Conservation (phyloP, 2,329 filamentous ascomycete species). For the Diplodia seriata region DNA sequence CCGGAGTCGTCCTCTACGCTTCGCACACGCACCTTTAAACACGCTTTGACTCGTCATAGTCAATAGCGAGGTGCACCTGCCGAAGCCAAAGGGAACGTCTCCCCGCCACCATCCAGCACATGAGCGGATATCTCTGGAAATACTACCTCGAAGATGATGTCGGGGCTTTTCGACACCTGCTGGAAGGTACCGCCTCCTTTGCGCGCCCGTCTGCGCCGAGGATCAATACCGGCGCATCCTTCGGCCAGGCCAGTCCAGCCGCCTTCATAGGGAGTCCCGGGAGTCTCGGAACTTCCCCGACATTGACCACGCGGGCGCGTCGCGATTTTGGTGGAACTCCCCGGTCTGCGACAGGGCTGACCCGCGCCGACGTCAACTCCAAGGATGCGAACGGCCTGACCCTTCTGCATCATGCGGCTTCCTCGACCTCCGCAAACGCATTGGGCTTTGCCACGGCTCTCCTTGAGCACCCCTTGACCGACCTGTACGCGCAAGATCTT, state of each 20-base stretch:
- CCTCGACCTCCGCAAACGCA: constrained; percentile 73
- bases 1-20: constrained; percentile 56
- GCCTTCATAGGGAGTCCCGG: constrained; percentile 50
- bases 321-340: constrained; percentile 45
- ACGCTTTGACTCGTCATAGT: constrained; percentile 85
- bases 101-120: constrained; percentile 59
- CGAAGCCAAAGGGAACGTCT: constrained; percentile 59
- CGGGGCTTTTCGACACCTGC: constrained; percentile 87
- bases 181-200: constrained; percentile 73
- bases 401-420: constrained; percentile 81
- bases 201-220: constrained; percentile 63
- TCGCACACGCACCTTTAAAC: constrained; percentile 76
- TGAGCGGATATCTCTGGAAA: constrained; percentile 98
- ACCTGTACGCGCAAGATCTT: constrained; percentile 83
- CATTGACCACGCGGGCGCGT: constrained; percentile 45
- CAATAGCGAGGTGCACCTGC: constrained; percentile 82
- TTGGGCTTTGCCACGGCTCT: constrained; percentile 78
- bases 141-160: constrained; percentile 97
- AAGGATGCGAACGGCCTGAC: constrained; percentile 84
- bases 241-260: neutral
- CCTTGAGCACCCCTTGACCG: constrained; percentile 80
- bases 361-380: constrained; percentile 77
- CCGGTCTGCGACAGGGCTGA: constrained; percentile 48
- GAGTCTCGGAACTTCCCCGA: constrained; percentile 56
- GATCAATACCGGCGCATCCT: constrained; percentile 31